Percentiles rank a stretch among this genome's conserved stretches.
phyloP scores from a whole-genome alignment of 2,329 filamentous ascomycete genomes.

The Claviceps humidiphila region DNA sequence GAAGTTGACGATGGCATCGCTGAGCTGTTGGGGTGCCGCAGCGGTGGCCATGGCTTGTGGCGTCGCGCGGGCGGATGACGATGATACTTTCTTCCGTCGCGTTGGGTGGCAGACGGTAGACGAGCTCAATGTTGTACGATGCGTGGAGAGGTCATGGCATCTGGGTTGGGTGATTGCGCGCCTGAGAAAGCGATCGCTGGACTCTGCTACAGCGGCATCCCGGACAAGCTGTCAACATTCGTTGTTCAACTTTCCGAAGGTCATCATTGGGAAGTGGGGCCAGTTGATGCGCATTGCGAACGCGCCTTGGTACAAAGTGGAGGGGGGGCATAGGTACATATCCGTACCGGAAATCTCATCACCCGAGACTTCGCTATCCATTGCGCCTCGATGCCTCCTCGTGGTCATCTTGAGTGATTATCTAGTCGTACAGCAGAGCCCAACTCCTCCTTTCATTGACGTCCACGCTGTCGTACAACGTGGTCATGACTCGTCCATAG shows the following conservation, averaged over 20 bases:
- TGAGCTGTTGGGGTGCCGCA: slow-evolving; percentile 19
- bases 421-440: no score
- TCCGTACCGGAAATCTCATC: no score
- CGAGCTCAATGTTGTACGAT: background rate
- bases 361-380: no score
- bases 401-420: no score
- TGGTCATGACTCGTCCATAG: background rate
- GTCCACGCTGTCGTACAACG: background rate
- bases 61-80: background rate
- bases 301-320: background rate
- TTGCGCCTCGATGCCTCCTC: no score
- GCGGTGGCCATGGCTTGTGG: slow-evolving; percentile 17
- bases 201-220: background rate
- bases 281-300: background rate
- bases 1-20: slow-evolving; percentile 28
- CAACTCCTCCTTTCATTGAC: background rate
- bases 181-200: background rate
- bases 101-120: background rate
- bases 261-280: slow-evolving; percentile 1
- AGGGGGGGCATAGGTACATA: no score
- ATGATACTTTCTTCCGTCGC: background rate
- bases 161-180: background rate
- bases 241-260: slow-evolving; percentile 3
- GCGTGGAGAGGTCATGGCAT: background rate
- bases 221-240: slow-evolving; percentile 3